Evolutionary conservation across 2,329 filamentous ascomycete genomes (phyloP).

Genomic region (Myriosclerotinia duriaeana): DNA sequence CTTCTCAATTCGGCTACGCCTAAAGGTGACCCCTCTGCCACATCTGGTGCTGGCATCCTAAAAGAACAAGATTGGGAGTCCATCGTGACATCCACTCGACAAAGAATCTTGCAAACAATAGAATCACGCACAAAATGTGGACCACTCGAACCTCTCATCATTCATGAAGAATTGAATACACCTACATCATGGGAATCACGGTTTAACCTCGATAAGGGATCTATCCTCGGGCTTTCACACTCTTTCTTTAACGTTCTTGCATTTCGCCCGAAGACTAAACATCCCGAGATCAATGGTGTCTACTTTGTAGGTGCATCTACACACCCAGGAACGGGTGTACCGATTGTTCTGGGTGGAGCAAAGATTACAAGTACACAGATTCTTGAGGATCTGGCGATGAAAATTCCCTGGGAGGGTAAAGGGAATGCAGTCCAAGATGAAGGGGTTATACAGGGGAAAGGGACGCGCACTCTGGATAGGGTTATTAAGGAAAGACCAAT

Average conservation of each 20-base stretch:
- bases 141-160: slow-evolving; percentile 42
- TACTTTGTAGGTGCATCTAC: slow-evolving; percentile 76
- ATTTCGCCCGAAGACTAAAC: slow-evolving; percentile 60
- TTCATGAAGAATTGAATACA: slow-evolving; percentile 64
- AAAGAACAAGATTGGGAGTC: slow-evolving; percentile 58
- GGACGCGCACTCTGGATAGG: slow-evolving; percentile 33
- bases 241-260: slow-evolving; percentile 71
- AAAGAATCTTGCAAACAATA: slow-evolving; percentile 61
- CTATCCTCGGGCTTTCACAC: slow-evolving; percentile 70
- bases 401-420: slow-evolving; percentile 32
- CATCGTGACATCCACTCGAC: slow-evolving; percentile 59
- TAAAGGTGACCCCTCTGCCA: slow-evolving; percentile 31
- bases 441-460: slow-evolving; percentile 32
- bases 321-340: slow-evolving; percentile 74
- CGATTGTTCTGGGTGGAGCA: slow-evolving; percentile 68
- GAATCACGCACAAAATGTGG: slow-evolving; percentile 57
- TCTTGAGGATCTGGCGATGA: slow-evolving; percentile 38
- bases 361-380: slow-evolving; percentile 60
- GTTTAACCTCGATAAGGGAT: slow-evolving; percentile 74
- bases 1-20: slow-evolving; percentile 50
- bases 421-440: slow-evolving; percentile 25
- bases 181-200: slow-evolving; percentile 62
- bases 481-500: slow-evolving; percentile 27
- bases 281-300: slow-evolving; percentile 46
- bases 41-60: slow-evolving; percentile 36